Percentiles rank a stretch among this genome's conserved stretches.
Evolutionary conservation across 345 rosid genomes (phyloP).

Genomic region (Eutrema yunnanense): DNA sequence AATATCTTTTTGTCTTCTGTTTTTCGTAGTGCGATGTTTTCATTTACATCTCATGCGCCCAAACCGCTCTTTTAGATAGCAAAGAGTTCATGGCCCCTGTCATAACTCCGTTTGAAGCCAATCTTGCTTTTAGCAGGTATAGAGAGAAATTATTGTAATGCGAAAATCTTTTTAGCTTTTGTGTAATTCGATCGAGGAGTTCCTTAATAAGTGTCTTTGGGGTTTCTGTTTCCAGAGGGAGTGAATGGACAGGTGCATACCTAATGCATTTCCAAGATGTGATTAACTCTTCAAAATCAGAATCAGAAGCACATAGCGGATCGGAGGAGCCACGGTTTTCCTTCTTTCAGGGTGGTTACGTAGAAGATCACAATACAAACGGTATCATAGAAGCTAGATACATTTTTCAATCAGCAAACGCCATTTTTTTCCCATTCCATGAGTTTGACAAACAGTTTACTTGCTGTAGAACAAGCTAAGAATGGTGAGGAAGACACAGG

Average conservation of each 20-base stretch:
- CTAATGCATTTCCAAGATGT: conserved; percentile 72
- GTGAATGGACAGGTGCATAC: conserved; percentile 87
- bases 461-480: conserved; percentile 26
- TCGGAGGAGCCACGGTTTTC: conserved; percentile 86
- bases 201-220: background rate
- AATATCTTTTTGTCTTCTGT: background rate
- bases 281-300: conserved; percentile 37
- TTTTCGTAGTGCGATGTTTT: conserved; percentile 72
- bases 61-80: conserved; percentile 90
- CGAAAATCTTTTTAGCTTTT: background rate
- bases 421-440: background rate
- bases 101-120: conserved; percentile 90
- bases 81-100: conserved; percentile 90
- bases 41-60: conserved; percentile 79
- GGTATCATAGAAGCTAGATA: conserved; percentile 4
- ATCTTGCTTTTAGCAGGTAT: conserved; percentile 84
- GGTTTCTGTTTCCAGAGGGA: conserved; percentile 47
- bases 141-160: background rate
- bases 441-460: conserved; percentile 1
- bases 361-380: conserved; percentile 34
- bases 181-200: background rate
- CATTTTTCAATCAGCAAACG: background rate
- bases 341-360: conserved; percentile 71
- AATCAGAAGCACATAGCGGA: conserved; percentile 16
- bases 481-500: conserved; percentile 31